Conservation (phyloP, 2,329 filamentous ascomycete genomes). For the Cercospora zeina region DNA sequence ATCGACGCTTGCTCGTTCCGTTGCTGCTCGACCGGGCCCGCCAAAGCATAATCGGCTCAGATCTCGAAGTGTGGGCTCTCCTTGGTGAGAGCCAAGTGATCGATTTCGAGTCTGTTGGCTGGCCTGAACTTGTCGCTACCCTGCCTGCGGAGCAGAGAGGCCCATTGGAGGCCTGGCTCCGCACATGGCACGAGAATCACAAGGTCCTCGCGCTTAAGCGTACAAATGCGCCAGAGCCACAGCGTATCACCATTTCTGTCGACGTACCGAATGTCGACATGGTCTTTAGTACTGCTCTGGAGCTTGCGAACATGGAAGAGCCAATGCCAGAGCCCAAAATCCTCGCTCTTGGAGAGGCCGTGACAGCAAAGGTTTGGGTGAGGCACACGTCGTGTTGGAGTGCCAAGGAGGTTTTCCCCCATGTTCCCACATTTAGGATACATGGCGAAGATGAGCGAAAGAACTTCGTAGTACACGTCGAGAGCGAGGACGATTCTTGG, state of each 20-base stretch:
- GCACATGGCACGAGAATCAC: constrained; percentile 55
- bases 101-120: constrained; percentile 54
- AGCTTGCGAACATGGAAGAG: constrained; percentile 24
- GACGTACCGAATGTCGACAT: constrained; percentile 82
- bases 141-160: constrained; percentile 49
- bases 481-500: constrained; percentile 73
- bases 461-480: constrained; percentile 81
- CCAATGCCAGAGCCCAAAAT: constrained; percentile 39
- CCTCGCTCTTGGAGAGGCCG: constrained; percentile 63
- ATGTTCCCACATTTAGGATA: constrained; percentile 28
- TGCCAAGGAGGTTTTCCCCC: constrained; percentile 51
- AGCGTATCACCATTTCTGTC: constrained; percentile 79
- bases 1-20: constrained; percentile 55
- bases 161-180: constrained; percentile 54
- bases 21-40: constrained; percentile 52
- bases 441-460: constrained; percentile 23
- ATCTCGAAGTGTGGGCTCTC: constrained; percentile 58
- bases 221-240: constrained; percentile 29
- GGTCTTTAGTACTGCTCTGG: constrained; percentile 67
- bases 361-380: constrained; percentile 62
- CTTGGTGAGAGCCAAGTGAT: constrained; percentile 55
- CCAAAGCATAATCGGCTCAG: constrained; percentile 48
- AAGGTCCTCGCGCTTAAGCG: constrained; percentile 30
- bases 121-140: constrained; percentile 55
- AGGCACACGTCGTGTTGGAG: constrained; percentile 59